Conservation (phyloP, 2,329 filamentous ascomycete species). For the Aspergillus chevalieri region DNA sequence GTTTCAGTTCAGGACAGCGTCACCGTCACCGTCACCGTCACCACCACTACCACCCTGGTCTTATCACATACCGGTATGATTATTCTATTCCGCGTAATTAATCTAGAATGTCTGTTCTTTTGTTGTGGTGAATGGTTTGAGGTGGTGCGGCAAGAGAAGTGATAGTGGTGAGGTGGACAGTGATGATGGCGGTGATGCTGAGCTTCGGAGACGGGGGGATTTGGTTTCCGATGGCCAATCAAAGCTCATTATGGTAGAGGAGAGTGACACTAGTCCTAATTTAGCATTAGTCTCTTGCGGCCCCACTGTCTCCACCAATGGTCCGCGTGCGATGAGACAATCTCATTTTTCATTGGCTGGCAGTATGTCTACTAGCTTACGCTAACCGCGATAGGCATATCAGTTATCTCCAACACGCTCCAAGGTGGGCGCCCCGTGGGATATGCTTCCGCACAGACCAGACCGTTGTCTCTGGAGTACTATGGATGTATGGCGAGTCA, state of each 20-base stretch:
- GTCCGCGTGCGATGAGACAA: not conserved
- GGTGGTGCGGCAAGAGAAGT: not conserved
- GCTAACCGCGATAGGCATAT: not conserved
- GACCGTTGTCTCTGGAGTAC: not conserved
- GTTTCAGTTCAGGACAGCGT: not conserved
- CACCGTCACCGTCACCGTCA: not conserved
- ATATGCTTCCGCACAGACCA: not conserved
- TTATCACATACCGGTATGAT: not conserved
- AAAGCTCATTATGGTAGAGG: not conserved
- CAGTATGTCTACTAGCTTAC: not conserved
- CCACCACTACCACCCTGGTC: not conserved
- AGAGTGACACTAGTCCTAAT: not conserved
- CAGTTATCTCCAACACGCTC: not conserved
- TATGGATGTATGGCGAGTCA: not conserved
- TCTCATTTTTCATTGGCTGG: not conserved
- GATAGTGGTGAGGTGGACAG: not conserved
- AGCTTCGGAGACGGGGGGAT: not conserved
- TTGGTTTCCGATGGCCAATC: not conserved
- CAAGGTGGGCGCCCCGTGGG: not conserved
- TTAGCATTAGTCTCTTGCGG: not conserved
- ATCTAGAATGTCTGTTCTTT: not conserved
- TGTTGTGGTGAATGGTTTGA: not conserved
- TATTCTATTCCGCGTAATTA: not conserved
- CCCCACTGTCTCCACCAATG: not conserved
- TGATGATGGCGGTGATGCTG: not conserved